Evolutionary conservation across 116 monocot genomes (phyloP).

Genomic region (Papilionanthe hybrid): DNA sequence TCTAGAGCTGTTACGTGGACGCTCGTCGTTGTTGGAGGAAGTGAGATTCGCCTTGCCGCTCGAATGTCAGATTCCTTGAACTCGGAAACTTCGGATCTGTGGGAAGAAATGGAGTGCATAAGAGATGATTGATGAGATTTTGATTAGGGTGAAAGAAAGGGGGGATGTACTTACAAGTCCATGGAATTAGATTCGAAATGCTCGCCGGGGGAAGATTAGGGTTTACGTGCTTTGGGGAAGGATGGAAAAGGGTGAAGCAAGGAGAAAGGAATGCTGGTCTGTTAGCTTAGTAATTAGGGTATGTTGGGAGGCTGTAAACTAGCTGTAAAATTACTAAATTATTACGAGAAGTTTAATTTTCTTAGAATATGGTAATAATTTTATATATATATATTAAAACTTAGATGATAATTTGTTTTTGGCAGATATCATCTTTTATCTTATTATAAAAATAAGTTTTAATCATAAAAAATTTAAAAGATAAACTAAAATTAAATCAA

Average conservation of each 20-base stretch:
- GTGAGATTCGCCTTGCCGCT: neutral
- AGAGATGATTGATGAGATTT: neutral
- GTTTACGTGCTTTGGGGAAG: neutral
- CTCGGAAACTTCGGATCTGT: slow-evolving; percentile 9
- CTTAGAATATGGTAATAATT: too few relatives aligned
- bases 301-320: too few relatives aligned
- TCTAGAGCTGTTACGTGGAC: slow-evolving; percentile 26
- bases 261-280: neutral
- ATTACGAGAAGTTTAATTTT: too few relatives aligned
- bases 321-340: too few relatives aligned
- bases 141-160: neutral
- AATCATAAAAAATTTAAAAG: too few relatives aligned
- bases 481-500: too few relatives aligned
- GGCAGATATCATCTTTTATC: too few relatives aligned
- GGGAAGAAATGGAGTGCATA: neutral
- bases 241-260: neutral
- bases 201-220: slow-evolving; percentile 4
- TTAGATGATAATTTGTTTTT: too few relatives aligned
- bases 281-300: neutral
- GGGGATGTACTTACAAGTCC: neutral
- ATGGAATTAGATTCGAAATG: slow-evolving; percentile 12
- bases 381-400: too few relatives aligned
- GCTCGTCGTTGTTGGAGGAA: slow-evolving; percentile 14
- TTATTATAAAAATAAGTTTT: too few relatives aligned
- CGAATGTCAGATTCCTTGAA: neutral